Conservation (phyloP, 257 asterid species). For the Ilex asprella region DNA sequence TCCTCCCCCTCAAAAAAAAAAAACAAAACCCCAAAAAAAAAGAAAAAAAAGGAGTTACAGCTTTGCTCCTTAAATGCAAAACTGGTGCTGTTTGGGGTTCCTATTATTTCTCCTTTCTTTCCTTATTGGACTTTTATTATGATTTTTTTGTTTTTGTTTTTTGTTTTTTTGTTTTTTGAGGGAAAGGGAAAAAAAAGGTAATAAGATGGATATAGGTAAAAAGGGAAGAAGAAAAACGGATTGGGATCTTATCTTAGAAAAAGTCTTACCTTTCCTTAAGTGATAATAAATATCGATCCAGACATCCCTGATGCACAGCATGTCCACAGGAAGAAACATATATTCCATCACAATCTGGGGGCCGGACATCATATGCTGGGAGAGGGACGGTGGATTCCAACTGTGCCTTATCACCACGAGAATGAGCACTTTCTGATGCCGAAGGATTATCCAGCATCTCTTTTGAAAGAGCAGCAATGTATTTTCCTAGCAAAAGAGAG, state of each 20-base stretch:
- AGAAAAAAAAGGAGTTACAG: too few relatives aligned
- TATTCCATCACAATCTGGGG: slow-evolving; percentile 71
- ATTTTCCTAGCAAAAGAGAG: slow-evolving; percentile 70
- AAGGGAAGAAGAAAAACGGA: background rate
- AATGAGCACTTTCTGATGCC: slow-evolving; percentile 39
- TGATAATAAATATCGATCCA: slow-evolving; percentile 84
- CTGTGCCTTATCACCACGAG: slow-evolving; percentile 31
- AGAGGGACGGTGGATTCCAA: slow-evolving; percentile 23
- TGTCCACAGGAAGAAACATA: slow-evolving; percentile 94
- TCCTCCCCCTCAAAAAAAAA: too few relatives aligned
- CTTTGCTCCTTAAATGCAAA: too few relatives aligned
- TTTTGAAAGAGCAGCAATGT: slow-evolving; percentile 63
- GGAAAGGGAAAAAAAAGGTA: too few relatives aligned
- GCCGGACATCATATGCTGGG: slow-evolving; percentile 55
- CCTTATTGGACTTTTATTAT: too few relatives aligned
- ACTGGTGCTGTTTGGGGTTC: too few relatives aligned
- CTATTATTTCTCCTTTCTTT: too few relatives aligned
- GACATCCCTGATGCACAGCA: slow-evolving; percentile 97
- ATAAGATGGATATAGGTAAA: too few relatives aligned
- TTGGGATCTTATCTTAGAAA: background rate
- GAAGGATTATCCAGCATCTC: slow-evolving; percentile 51
- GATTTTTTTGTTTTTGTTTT: too few relatives aligned
- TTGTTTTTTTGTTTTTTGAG: too few relatives aligned
- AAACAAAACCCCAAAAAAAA: too few relatives aligned
- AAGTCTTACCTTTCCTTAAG: slow-evolving; percentile 75